Base-by-base conservation (phyloP, 1,139 yeast genomes). In the Suhomyces yuchorum region DNA sequence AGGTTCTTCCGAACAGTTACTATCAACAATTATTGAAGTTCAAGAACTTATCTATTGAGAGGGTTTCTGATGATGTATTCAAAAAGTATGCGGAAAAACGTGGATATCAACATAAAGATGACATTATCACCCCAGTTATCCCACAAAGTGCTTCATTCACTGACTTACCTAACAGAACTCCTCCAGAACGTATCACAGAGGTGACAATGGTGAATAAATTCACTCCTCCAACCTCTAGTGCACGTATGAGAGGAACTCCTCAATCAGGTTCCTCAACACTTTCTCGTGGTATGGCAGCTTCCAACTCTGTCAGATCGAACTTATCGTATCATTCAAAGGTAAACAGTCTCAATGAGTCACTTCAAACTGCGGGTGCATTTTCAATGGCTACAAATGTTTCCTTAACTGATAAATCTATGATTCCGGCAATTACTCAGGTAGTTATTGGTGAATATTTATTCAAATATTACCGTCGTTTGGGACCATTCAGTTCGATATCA, bases 401-500 rank as follows among this genome's bases (percentile, higher is more conserved):
- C 0, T 68, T 86, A 37, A 82, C 86, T 3, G 93, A 85, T 55
- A 81, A 80, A 46, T 81, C 83, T 40, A 87, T 89, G 80, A 86
- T 89, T 55, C 92, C 95, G 2, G 93, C 95, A 2, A 81, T 93
- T 48, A 87, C 97, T 0, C 97, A 91, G 65, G 87, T 95, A 7
- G 92, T 93, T 43, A 87, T 92, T 66, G 99, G 99, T 49, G 98
- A 92, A 64, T 90, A 84, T 56, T 73, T 91, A 53, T 86, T 80
- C 80, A 93, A 93, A 66, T 92, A 93, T 64, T 89, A 86, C 65
- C 83, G 96, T 46, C 81, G 84, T 52, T 71, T 87, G 50, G 89
- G 95, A 11, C 87, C 90, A 14, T 76, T 89, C 47, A 81, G 87
- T 45, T 81, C 90, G 1, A 80, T 90, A 39, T 81, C 95, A 0